Conservation (phyloP, 768 basidiomycete genomes). For the Butyriboletus loyo region DNA sequence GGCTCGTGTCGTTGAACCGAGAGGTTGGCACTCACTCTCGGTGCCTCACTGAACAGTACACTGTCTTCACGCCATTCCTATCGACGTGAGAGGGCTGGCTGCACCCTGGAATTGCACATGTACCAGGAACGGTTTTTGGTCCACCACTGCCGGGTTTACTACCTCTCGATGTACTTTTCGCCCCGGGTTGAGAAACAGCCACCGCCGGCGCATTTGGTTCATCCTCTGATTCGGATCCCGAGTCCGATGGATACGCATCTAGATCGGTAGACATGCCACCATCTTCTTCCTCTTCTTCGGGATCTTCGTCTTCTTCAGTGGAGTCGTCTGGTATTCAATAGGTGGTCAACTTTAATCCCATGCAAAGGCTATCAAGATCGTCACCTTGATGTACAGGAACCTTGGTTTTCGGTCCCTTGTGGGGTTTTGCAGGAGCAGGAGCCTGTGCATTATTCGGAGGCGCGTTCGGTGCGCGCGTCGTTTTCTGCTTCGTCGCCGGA, state of each 20-base stretch:
- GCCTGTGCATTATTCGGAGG: conserved; percentile 6
- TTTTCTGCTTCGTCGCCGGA: conserved; percentile 20
- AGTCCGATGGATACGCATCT: conserved; percentile 33
- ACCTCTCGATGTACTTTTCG: conserved; percentile 7
- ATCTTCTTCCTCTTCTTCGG: conserved; percentile 23
- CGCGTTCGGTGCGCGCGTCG: conserved; percentile 5
- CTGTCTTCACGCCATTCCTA: conserved; percentile 45
- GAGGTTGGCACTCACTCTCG: conserved; percentile 50
- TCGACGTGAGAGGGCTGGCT: conserved; percentile 55
- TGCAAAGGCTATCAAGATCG: conserved; percentile 6
- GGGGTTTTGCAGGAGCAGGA: conserved; percentile 7
- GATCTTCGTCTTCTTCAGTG: conserved; percentile 25
- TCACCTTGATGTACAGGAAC: conserved; percentile 20
- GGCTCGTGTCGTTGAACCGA: conserved; percentile 1
- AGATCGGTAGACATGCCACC: conserved; percentile 25
- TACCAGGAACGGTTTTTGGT: conserved; percentile 26
- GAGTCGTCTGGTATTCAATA: conserved; percentile 20
- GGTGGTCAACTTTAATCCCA: conserved; percentile 9
- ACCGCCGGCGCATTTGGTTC: conserved; percentile 10
- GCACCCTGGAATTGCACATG: conserved; percentile 57
- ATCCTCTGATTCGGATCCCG: conserved; percentile 24
- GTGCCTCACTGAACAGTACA: conserved; percentile 60
- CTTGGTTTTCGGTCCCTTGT: conserved; percentile 15
- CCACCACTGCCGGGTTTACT: conserved; percentile 9
- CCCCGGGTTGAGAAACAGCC: conserved; percentile 3